Conservation (phyloP, 1,284 basidiomycete genomes). For the Cryptococcus hybrid region DNA sequence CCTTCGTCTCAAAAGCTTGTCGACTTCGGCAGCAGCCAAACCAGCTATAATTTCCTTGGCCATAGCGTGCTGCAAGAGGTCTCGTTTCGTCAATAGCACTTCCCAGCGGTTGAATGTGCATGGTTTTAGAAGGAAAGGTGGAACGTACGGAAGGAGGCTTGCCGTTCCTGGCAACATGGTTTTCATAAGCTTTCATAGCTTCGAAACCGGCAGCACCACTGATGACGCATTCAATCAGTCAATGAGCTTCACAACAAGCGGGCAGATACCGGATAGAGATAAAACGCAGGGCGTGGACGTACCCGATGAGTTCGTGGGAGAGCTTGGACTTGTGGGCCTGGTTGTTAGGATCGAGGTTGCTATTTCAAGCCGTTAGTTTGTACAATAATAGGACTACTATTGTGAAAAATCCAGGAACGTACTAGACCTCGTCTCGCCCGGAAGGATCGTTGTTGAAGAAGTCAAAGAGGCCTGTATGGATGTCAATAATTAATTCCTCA, state of each 20-base stretch:
- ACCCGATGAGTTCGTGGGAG: slow-evolving; percentile 46
- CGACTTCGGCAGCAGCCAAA: slow-evolving; percentile 47
- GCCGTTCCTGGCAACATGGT: slow-evolving; percentile 40
- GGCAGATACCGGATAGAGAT: not conserved
- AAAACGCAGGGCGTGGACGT: slow-evolving; percentile 1
- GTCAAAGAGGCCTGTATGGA: slow-evolving; percentile 33
- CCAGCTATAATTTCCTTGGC: slow-evolving; percentile 50
- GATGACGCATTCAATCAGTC: not conserved
- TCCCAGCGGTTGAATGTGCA: not conserved
- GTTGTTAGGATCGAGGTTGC: slow-evolving; percentile 38
- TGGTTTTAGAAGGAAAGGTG: not conserved
- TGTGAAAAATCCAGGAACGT: slow-evolving; percentile 8
- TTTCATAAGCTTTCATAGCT: slow-evolving; percentile 45
- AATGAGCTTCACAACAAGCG: not conserved
- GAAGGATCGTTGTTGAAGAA: slow-evolving; percentile 40
- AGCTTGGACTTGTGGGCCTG: slow-evolving; percentile 37
- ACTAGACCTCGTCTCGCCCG: slow-evolving; percentile 41
- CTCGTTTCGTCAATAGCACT: not conserved
- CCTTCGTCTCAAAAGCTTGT: slow-evolving; percentile 50
- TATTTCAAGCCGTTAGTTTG: slow-evolving; percentile 2
- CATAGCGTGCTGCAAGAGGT: slow-evolving; percentile 22
- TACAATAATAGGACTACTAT: not conserved
- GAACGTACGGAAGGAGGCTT: slow-evolving; percentile 31
- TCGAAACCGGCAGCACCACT: slow-evolving; percentile 45
- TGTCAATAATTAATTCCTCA: too few species aligned